phyloP scores from a whole-genome alignment of 2,329 filamentous ascomycete genomes.

The Pseudocercospora cruenta region DNA sequence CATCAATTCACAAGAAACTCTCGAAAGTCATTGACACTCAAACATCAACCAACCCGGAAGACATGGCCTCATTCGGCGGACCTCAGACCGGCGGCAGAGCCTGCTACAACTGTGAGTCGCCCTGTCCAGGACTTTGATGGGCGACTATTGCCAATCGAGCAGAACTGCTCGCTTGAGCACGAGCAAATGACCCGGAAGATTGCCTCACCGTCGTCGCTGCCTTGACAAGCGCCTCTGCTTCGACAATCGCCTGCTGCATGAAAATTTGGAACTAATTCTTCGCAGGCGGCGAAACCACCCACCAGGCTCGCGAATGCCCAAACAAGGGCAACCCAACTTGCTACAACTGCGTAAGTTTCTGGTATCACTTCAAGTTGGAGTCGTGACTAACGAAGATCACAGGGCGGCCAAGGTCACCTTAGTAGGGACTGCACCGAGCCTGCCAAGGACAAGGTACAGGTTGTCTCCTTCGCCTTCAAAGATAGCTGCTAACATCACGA shows the following conservation, averaged over 20 bases:
- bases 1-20: background rate
- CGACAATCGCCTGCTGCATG: background rate
- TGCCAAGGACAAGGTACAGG: slow-evolving; percentile 77
- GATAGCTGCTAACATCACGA: slow-evolving; percentile 39
- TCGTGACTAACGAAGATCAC: background rate
- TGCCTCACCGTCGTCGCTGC: background rate
- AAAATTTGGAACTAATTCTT: slow-evolving; percentile 26
- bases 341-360: slow-evolving; percentile 44
- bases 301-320: slow-evolving; percentile 56
- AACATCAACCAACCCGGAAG: background rate
- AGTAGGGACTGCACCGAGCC: slow-evolving; percentile 88
- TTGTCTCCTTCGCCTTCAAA: background rate
- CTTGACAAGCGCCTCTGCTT: background rate
- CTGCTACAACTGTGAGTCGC: slow-evolving; percentile 62
- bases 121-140: background rate
- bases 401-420: slow-evolving; percentile 52
- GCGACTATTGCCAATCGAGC: background rate
- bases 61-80: slow-evolving; percentile 53
- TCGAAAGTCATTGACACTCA: slow-evolving; percentile 1
- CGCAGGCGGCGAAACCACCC: slow-evolving; percentile 53
- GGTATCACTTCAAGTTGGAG: too few relatives aligned
- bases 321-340: slow-evolving; percentile 51
- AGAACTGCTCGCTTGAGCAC: background rate
- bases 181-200: background rate
- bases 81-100: slow-evolving; percentile 50